A percentile compares a stretch with the other conserved stretches of the same genome.
phyloP scores from a whole-genome alignment of 345 rosid genomes.

The Diplotaxis tenuifolia region DNA sequence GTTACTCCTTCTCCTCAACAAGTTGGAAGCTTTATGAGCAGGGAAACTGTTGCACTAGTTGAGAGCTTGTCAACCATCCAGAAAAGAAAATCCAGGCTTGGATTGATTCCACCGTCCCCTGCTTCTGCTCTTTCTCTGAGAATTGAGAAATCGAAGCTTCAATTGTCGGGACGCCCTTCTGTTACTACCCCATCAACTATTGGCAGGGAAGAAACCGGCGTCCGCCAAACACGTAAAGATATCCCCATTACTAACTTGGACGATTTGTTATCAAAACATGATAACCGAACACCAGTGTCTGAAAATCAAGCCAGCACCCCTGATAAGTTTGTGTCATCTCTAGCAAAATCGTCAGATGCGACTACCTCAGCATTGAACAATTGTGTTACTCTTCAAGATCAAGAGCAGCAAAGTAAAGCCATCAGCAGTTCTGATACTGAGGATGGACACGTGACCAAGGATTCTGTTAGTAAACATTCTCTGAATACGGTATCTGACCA shows the following conservation, averaged over 20 bases:
- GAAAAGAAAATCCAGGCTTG: slow-evolving; percentile 48
- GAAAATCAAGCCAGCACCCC: slow-evolving; percentile 30
- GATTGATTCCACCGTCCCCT: slow-evolving; percentile 44
- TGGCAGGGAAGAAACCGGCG: slow-evolving; percentile 34
- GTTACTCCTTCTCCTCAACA: slow-evolving; percentile 65
- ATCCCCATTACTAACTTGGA: slow-evolving; percentile 45
- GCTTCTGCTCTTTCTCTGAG: slow-evolving; percentile 46
- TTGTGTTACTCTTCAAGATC: slow-evolving; percentile 37
- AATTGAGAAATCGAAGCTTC: slow-evolving; percentile 49
- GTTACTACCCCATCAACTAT: slow-evolving; percentile 35
- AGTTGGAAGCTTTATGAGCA: slow-evolving; percentile 42
- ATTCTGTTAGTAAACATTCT: slow-evolving; percentile 22
- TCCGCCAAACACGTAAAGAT: slow-evolving; percentile 17
- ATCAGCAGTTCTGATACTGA: slow-evolving; percentile 25
- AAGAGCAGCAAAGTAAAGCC: slow-evolving; percentile 24
- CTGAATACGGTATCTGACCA: slow-evolving; percentile 31
- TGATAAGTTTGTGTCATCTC: slow-evolving; percentile 38
- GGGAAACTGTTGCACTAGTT: slow-evolving; percentile 42
- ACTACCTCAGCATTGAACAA: slow-evolving; percentile 32
- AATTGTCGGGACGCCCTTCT: slow-evolving; percentile 42
- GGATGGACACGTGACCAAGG: slow-evolving; percentile 31
- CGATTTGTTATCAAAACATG: slow-evolving; percentile 30
- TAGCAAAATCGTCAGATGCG: slow-evolving; percentile 39
- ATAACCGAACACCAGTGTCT: slow-evolving; percentile 22
- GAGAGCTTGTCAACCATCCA: slow-evolving; percentile 40